Conservation (phyloP, 164 flowering plant species). For the Tetrastigma voinierianum region DNA sequence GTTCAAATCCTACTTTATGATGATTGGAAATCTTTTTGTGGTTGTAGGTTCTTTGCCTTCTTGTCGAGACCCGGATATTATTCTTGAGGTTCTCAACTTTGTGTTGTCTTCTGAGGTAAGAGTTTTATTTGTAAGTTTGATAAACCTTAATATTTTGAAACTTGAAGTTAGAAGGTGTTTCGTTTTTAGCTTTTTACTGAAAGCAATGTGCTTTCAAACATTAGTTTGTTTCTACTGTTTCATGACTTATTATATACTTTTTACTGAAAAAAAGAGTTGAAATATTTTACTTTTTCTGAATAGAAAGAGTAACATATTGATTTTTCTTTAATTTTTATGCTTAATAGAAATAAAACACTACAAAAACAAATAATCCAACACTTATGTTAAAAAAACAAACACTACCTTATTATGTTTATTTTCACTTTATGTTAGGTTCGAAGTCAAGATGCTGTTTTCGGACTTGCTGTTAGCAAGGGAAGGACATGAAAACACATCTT, state of each 20-base stretch:
- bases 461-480: conserved; percentile 71
- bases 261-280: too few relatives aligned
- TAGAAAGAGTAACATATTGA: too few relatives aligned
- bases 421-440: conserved; percentile 63
- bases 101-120: conserved; percentile 73
- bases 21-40: background rate
- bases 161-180: too few relatives aligned
- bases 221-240: too few relatives aligned
- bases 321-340: too few relatives aligned
- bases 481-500: conserved; percentile 86
- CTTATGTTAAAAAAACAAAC: too few relatives aligned
- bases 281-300: too few relatives aligned
- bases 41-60: conserved; percentile 75
- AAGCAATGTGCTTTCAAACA: too few relatives aligned
- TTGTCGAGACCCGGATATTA: conserved; percentile 66
- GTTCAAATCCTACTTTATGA: background rate
- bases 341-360: too few relatives aligned
- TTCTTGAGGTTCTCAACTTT: conserved; percentile 84
- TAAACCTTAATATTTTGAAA: background rate
- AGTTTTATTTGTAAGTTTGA: conserved; percentile 4
- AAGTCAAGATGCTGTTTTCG: conserved; percentile 82
- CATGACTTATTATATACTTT: too few relatives aligned
- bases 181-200: too few relatives aligned
- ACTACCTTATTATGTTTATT: background rate
- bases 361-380: too few relatives aligned